Conservation (phyloP, 2,329 filamentous ascomycete genomes). For the Sporothrix pseudoabietina region DNA sequence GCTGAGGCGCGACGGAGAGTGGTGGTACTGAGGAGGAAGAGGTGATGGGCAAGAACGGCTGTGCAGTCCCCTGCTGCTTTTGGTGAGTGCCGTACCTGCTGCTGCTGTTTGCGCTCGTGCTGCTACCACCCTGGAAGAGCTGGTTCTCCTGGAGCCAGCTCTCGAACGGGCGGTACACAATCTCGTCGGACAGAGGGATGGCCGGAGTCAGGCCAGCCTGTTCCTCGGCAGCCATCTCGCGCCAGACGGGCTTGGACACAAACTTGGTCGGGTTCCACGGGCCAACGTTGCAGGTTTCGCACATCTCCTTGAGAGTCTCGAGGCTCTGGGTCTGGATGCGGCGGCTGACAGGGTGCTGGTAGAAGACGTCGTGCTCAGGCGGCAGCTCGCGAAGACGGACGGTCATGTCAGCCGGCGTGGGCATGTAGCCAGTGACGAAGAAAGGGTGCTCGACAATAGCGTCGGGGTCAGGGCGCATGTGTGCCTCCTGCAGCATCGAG, state of each 20-base stretch:
- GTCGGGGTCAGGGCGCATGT: slow-evolving; percentile 74
- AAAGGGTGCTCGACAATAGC: slow-evolving; percentile 78
- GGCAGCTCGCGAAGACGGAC: slow-evolving; percentile 58
- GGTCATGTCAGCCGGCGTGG: slow-evolving; percentile 61
- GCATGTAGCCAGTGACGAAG: slow-evolving; percentile 76
- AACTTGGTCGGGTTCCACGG: slow-evolving; percentile 54
- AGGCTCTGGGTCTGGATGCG: slow-evolving; percentile 51
- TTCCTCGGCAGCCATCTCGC: slow-evolving; percentile 69
- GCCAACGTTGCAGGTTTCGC: slow-evolving; percentile 60
- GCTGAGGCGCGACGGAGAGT: slow-evolving; percentile 14
- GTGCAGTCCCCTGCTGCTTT: neutral
- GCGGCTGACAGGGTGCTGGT: slow-evolving; percentile 51
- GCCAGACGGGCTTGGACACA: slow-evolving; percentile 61
- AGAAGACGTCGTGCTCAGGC: slow-evolving; percentile 62
- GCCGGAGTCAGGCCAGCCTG: slow-evolving; percentile 65
- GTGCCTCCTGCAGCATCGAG: slow-evolving; percentile 72
- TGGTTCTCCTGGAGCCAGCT: slow-evolving; percentile 60
- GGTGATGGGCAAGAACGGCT: neutral
- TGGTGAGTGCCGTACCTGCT: neutral
- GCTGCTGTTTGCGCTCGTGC: slow-evolving; percentile 4
- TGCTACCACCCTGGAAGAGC: slow-evolving; percentile 35
- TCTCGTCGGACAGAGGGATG: slow-evolving; percentile 62
- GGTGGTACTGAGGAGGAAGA: slow-evolving; percentile 19
- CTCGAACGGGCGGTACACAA: slow-evolving; percentile 67
- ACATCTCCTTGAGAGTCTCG: slow-evolving; percentile 59